phyloP scores from a whole-genome alignment of 1,284 basidiomycete species.

The Irpex rosettiformis region DNA sequence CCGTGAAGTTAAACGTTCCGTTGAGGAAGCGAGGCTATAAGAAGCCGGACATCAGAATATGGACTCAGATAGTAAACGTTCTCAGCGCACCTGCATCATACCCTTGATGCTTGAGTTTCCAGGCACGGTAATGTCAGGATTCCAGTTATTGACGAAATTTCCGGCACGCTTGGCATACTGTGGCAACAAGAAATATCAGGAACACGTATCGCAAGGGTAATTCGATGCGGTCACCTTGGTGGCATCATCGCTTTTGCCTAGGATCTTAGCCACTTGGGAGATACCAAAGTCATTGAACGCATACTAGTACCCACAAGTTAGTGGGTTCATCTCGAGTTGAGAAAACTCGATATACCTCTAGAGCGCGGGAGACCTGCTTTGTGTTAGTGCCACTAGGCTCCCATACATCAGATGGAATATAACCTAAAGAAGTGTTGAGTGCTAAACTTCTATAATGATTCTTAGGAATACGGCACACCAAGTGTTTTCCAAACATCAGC shows the following conservation, averaged over 20 bases:
- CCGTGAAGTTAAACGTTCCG: constrained; percentile 61
- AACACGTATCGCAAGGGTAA: not conserved
- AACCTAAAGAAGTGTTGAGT: constrained; percentile 31
- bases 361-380: constrained; percentile 56
- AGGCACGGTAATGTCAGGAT: constrained; percentile 50
- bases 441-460: not conserved
- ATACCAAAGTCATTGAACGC: constrained; percentile 63
- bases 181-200: not conserved
- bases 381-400: constrained; percentile 53
- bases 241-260: constrained; percentile 45
- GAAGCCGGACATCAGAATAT: not conserved
- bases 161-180: constrained; percentile 53
- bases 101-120: constrained; percentile 36
- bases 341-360: constrained; percentile 46
- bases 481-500: constrained; percentile 50
- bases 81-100: constrained; percentile 51
- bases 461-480: constrained; percentile 15
- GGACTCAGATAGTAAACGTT: too few species aligned
- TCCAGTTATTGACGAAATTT: constrained; percentile 61
- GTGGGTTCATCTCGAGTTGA: too few species aligned
- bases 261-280: constrained; percentile 54
- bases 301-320: constrained; percentile 42
- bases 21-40: constrained; percentile 53
- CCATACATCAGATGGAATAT: constrained; percentile 50
- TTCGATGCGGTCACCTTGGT: constrained; percentile 46